Base-by-base conservation (phyloP, 129 eudicot species). In the Rutidosis leptorrhynchoides region DNA sequence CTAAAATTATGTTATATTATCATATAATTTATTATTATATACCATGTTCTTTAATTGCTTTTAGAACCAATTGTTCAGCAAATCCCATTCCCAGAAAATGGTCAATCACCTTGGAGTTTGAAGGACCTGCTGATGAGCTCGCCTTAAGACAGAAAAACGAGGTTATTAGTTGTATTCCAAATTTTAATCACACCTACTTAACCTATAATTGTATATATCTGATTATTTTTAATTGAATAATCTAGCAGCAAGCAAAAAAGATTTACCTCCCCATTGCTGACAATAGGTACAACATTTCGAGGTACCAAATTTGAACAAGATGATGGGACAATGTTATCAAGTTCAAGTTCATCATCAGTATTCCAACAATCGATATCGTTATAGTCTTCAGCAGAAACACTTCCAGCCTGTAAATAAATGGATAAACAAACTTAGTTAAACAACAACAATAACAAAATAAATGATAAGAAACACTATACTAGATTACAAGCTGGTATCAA, bases 281-380 rank as follows among this genome's bases (percentile, higher is more conserved):
- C 65, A 74, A 67, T 49, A 74, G 75, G 33, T 30, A 32, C 83
- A 42, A 52, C 72, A 69, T 69, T 65, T 3, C 51, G 70, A 66
- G 80, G 20, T 49, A 83, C 62, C 32, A 54, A 29, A 59, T 65
- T 65, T 55, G 85, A 53, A 61, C 75, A 49, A 23, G 84, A 67
- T 30, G 87, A 77, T 11, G 80, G 65, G 59, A 77, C 68, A 32
- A 73, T 65, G 75, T 72, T 71, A 45, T 72, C 48, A 35, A 78
- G 79, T 65, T 90, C 97, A 17, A 74, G 74, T 35, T 90, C 95
- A 33, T 90, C 97, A 15, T 90, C 97, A 3, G 91, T 77, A 51
- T 78, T 79, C 97, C 97, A 90, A 57, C 97, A 90, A 58, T 85
- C 86, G 76, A 79, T 69, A 72, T 77, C 70, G 28, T 67, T 83